phyloP scores from a whole-genome alignment of 108 stramenopile species.

The Schizochytrium sp. region DNA sequence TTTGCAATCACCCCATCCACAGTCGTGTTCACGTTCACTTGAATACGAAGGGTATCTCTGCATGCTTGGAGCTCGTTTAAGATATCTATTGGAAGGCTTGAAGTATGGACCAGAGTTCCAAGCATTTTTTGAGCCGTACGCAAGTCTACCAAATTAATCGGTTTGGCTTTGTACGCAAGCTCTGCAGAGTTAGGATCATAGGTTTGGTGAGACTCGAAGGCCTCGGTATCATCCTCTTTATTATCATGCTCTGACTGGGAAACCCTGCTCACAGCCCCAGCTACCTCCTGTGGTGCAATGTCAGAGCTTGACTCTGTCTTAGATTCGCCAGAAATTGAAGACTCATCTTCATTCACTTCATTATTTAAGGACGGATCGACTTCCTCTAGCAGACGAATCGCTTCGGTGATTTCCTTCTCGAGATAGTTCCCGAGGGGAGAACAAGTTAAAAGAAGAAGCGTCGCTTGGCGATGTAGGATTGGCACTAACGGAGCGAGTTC shows the following conservation, averaged over 20 bases:
- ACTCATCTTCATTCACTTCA: not conserved
- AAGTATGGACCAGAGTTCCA: not conserved
- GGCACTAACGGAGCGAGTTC: constrained; percentile 31
- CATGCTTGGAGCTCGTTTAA: not conserved
- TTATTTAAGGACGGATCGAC: not conserved
- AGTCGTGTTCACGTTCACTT: not conserved
- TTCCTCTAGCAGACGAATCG: not conserved
- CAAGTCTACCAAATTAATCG: constrained; percentile 19
- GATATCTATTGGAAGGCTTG: not conserved
- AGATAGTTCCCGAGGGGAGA: not conserved
- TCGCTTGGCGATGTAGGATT: not conserved
- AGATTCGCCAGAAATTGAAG: not conserved
- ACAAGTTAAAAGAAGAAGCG: not conserved
- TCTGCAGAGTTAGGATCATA: constrained; percentile 8
- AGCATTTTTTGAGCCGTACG: constrained; percentile 10
- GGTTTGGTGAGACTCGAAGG: not conserved
- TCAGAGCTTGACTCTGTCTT: not conserved
- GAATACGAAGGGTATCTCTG: constrained; percentile 19
- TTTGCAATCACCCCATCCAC: not conserved
- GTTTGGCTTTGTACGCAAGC: constrained; percentile 25
- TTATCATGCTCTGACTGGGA: not conserved
- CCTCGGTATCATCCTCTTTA: constrained; percentile 1
- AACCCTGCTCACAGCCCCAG: too few species aligned
- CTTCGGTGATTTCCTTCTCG: not conserved
- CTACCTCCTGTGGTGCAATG: too few species aligned